Conservation (phyloP, 1,284 basidiomycete genomes). For the Taiwanofungus camphoratus region DNA sequence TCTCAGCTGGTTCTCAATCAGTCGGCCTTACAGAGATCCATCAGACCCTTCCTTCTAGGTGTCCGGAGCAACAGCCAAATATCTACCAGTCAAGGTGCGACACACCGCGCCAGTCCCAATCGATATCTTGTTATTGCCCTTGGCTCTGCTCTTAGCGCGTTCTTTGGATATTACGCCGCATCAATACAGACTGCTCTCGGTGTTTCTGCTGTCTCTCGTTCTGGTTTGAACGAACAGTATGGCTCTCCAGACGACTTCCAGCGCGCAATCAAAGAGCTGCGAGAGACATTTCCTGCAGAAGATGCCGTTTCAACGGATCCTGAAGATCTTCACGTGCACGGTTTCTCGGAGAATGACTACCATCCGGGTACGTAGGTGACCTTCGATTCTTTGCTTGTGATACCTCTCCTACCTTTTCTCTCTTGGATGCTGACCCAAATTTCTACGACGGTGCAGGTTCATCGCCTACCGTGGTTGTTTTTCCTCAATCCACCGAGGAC, state of each 20-base stretch:
- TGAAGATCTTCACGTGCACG: slow-evolving; percentile 50
- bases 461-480: slow-evolving; percentile 60
- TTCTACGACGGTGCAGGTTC: slow-evolving; percentile 43
- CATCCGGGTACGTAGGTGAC: slow-evolving; percentile 49
- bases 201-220: neutral
- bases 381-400: too few species aligned
- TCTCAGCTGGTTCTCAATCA: too few species aligned
- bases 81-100: neutral
- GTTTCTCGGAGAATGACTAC: slow-evolving; percentile 52
- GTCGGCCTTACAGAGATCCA: too few species aligned
- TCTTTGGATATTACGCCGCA: neutral
- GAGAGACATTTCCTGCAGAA: slow-evolving; percentile 30
- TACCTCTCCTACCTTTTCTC: neutral
- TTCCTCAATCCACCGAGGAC: slow-evolving; percentile 47
- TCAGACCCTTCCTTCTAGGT: neutral
- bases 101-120: neutral
- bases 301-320: slow-evolving; percentile 48
- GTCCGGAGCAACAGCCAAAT: slow-evolving; percentile 1
- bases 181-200: neutral
- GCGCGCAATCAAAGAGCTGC: slow-evolving; percentile 44
- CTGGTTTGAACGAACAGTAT: slow-evolving; percentile 26
- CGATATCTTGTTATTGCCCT: neutral
- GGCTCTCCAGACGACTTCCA: slow-evolving; percentile 48
- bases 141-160: neutral
- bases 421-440: neutral